Evolutionary conservation across 176 grass and related monocot genomes (phyloP).

Genomic region (Saccharum spontaneum): DNA sequence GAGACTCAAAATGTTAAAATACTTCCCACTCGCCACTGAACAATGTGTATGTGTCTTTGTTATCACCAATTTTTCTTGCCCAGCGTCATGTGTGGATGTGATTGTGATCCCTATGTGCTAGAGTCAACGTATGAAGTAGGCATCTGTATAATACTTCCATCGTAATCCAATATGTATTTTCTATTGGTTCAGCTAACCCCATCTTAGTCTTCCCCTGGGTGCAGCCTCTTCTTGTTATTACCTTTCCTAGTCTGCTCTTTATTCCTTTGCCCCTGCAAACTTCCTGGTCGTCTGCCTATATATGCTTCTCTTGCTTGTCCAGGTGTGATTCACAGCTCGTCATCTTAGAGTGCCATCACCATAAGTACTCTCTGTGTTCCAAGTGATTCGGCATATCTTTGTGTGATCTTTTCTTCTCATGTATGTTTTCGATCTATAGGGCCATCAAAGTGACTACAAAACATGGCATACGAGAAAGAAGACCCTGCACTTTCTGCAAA

Average conservation of each 20-base stretch:
- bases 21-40: not conserved
- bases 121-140: not conserved
- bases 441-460: slow-evolving; percentile 18
- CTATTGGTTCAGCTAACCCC: not conserved
- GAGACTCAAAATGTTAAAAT: slow-evolving; percentile 3
- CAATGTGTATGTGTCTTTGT: not conserved
- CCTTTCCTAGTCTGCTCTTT: not conserved
- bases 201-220: not conserved
- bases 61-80: not conserved
- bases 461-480: slow-evolving; percentile 23
- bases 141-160: not conserved
- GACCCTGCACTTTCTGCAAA: not conserved
- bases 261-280: not conserved
- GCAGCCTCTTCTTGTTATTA: not conserved
- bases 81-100: not conserved
- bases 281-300: not conserved
- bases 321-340: not conserved
- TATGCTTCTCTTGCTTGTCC: not conserved
- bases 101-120: not conserved
- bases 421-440: slow-evolving; percentile 4
- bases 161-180: not conserved
- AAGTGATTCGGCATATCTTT: not conserved
- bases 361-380: not conserved
- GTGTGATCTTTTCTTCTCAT: not conserved
- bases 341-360: not conserved